phyloP scores from a whole-genome alignment of 2,329 filamentous ascomycete genomes.

The Botryotinia convoluta region DNA sequence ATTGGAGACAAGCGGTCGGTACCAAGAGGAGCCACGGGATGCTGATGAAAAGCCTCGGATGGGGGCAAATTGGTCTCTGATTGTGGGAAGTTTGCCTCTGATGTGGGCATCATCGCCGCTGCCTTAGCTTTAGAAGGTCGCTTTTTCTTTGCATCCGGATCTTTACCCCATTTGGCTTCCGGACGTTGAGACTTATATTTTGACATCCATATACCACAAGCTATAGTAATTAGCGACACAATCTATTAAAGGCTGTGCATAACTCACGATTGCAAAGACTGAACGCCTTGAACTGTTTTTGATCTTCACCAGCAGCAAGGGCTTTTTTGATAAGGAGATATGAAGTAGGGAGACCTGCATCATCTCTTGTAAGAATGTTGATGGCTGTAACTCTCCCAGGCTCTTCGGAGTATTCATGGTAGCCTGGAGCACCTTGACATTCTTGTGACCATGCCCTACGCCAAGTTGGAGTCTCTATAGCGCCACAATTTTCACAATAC shows the following conservation, averaged over 20 bases:
- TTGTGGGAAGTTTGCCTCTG: constrained; percentile 44
- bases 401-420: constrained; percentile 69
- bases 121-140: constrained; percentile 38
- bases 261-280: constrained; percentile 83
- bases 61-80: constrained; percentile 40
- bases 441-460: constrained; percentile 86
- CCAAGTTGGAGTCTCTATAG: constrained; percentile 96
- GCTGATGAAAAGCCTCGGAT: constrained; percentile 28
- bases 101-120: constrained; percentile 18
- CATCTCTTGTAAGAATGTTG: constrained; percentile 62
- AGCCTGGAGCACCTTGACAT: constrained; percentile 64
- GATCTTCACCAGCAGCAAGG: constrained; percentile 60
- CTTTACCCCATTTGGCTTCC: constrained; percentile 69
- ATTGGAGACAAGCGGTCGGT: constrained; percentile 15
- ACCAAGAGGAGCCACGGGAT: neutral
- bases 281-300: constrained; percentile 65
- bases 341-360: constrained; percentile 58
- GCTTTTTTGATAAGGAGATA: constrained; percentile 80
- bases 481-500: constrained; percentile 89
- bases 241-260: neutral
- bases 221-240: constrained; percentile 42
- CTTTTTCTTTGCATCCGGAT: constrained; percentile 50
- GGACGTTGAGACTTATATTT: constrained; percentile 87
- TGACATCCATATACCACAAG: constrained; percentile 91
- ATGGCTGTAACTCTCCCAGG: constrained; percentile 74